Percentiles rank a stretch among this genome's conserved stretches.
phyloP scores from a whole-genome alignment of 2,329 filamentous ascomycete genomes.

The Lojkania enalia region DNA sequence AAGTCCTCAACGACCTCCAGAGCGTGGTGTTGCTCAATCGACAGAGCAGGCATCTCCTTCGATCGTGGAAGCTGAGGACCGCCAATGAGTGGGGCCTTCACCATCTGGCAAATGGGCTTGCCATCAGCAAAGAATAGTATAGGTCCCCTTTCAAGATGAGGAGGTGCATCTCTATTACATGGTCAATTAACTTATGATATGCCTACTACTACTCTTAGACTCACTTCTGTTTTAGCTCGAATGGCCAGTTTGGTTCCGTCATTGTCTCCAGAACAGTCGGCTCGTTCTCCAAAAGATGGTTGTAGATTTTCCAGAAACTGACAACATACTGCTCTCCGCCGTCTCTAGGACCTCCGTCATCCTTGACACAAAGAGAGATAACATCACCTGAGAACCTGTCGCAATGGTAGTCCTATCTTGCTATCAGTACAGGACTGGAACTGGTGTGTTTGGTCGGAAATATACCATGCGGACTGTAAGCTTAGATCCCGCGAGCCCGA shows the following conservation, averaged over 20 bases:
- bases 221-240: constrained; percentile 44
- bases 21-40: constrained; percentile 33
- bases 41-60: constrained; percentile 34
- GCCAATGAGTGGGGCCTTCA: constrained; percentile 44
- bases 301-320: constrained; percentile 43
- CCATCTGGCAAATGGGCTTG: constrained; percentile 43
- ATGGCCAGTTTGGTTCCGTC: constrained; percentile 40
- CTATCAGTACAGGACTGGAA: background rate
- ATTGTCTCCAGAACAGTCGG: constrained; percentile 42
- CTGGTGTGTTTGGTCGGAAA: background rate
- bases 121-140: constrained; percentile 41
- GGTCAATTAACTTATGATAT: constrained; percentile 2
- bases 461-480: constrained; percentile 38
- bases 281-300: constrained; percentile 36
- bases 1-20: constrained; percentile 33
- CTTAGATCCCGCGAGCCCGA: constrained; percentile 44
- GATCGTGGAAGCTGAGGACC: constrained; percentile 36
- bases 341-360: constrained; percentile 33
- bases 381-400: constrained; percentile 45
- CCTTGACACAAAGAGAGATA: constrained; percentile 39
- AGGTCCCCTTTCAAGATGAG: constrained; percentile 40
- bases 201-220: constrained; percentile 5
- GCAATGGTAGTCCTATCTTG: constrained; percentile 36
- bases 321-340: constrained; percentile 41
- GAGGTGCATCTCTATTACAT: constrained; percentile 24